Percentiles rank a stretch among this genome's conserved stretches.
Evolutionary conservation across 2,329 filamentous ascomycete genomes (phyloP).

Genomic region (Eutypa lata): DNA sequence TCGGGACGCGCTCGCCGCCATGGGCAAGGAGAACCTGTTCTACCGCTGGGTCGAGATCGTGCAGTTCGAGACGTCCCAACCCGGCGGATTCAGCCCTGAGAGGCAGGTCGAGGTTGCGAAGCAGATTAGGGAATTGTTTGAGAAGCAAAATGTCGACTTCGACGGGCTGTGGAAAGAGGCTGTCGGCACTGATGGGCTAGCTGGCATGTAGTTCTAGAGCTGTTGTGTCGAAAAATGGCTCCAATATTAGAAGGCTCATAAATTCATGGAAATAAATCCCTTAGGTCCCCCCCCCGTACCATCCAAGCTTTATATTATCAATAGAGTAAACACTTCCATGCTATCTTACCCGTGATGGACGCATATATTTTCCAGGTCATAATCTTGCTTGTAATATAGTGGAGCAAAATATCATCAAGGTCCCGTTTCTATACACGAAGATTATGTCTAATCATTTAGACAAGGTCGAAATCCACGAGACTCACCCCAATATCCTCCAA

Average conservation of each 20-base stretch:
- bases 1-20: conserved; percentile 67
- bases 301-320: no score
- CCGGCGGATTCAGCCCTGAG: conserved; percentile 74
- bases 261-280: neutral
- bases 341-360: no score
- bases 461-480: neutral
- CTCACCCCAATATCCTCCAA: neutral
- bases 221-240: no score
- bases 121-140: conserved; percentile 74
- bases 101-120: conserved; percentile 69
- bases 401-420: no score
- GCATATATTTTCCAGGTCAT: no score
- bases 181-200: conserved; percentile 38
- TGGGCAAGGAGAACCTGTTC: conserved; percentile 87
- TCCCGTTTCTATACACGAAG: no score
- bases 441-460: no score
- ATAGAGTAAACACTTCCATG: no score
- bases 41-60: conserved; percentile 91
- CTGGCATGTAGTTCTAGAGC: conserved; percentile 26
- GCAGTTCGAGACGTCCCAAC: conserved; percentile 77
- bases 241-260: no score
- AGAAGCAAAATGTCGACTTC: conserved; percentile 74
- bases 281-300: no score
- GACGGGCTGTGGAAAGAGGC: conserved; percentile 72
- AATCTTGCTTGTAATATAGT: no score